Evolutionary conservation across 2,329 filamentous ascomycete genomes (phyloP), one percentile per base, ranked within the genome.

Genomic region (Pseudogymnoascus sp.): DNA sequence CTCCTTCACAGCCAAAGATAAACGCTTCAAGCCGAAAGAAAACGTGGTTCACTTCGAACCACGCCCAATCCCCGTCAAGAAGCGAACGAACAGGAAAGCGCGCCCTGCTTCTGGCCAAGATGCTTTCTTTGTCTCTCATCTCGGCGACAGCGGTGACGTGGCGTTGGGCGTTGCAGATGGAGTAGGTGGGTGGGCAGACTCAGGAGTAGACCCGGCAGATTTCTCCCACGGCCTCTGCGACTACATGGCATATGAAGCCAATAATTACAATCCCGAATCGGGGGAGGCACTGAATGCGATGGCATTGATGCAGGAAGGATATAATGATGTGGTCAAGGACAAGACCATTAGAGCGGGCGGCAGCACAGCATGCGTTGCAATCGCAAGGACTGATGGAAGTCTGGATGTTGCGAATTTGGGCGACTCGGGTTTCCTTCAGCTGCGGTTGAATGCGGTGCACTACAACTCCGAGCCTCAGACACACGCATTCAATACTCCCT

Each of bases 401-500:
- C 79, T 97, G 53, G 90, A 96, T 72, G 86, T 96, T 62, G 95
- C 95, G 65, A 99, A 99, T 76, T 82, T 99, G 35, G 95, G 95
- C 68, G 95, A 99, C 78, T 97, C 92, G 26, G 95, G 95, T 33
- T 97, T 93, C 74, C 83, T 97, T 63, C 88, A 96, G 66, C 81
- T 97, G 65, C 87, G 92, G 13, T 83, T 91, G 26, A 96, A 93
- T 69, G 91, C 89, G 13, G 90, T 99, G 33, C 88, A 95, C 74
- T 84, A 88, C 63, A 88, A 87, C 72, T 96, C 92, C 1, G 84
- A 87, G 59, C 89, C 91, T 23, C 95, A 99, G 76, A 97, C 92
- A 0, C 95, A 99, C 75, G 92, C 88, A 47, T 99, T 99, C 82
- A 99, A 99, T 76, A 97, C 95, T 0, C 95, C 95, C 0, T 99